Evolutionary conservation across 805 yeast genomes (phyloP), one percentile per base, ranked within the genome.

Genomic region (Candida lessepsii): DNA sequence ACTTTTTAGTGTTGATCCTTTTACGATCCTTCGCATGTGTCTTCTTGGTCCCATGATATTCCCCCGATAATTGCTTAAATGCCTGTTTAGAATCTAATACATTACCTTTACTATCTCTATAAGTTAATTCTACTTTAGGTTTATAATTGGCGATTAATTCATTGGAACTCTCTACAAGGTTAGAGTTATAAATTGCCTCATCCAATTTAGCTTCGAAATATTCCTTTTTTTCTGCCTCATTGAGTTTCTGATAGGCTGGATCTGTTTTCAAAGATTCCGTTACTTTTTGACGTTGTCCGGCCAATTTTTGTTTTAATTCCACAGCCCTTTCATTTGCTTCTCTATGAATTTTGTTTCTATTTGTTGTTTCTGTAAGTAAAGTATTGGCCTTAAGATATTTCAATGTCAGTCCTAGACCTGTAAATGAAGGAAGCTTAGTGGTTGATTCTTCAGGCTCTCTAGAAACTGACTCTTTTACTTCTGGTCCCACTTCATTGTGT

Each of bases 21-120:
- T 36, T 31, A 27, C 26, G 25, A 19, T 18, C 16, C 23, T 35
- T 18, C 3, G 37, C 25, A 19, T 37, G 40, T 5, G 26, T 39
- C 36, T 48, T 46, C 26, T 37, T 44, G 9, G 54, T 65, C 3
- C 93, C 95, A 56, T 87, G 96, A 58, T 86, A 87, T 47, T 80
- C 77, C 46, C 83, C 90, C 2, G 93, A 83, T 34, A 86, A 61
- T 45, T 76, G 76, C 61, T 85, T 86, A 66, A 76, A 87, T 1
- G 96, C 96, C 44, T 81, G 81, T 52, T 83, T 85, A 3, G 81
- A 70, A 21, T 71, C 63, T 19, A 88, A 59, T 15, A 67, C 65
- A 23, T 75, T 65, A 1, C 96, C 96, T 2, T 60, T 50, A 18
- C 78, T 81, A 55, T 86, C 95, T 14, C 67, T 71, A 57, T 86